phyloP scores from a whole-genome alignment of 176 grass and related monocot genomes.

The Musa troglodytarum region DNA sequence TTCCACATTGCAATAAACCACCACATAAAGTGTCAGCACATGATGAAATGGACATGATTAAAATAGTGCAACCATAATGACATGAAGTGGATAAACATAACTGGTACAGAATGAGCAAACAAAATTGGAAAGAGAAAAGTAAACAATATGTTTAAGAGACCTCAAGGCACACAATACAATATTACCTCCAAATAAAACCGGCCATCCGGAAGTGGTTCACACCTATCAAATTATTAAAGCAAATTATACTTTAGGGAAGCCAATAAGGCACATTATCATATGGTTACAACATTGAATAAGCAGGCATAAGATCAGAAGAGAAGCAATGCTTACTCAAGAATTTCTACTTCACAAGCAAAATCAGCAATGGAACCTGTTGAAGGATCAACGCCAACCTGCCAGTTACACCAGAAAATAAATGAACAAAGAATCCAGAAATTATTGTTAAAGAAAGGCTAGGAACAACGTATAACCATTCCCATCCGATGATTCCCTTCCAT shows the following conservation, averaged over 20 bases:
- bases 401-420: conserved; percentile 21
- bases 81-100: background rate
- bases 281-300: conserved; percentile 18
- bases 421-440: conserved; percentile 21
- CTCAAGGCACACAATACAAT: conserved; percentile 4
- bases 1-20: too few species aligned
- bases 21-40: too few species aligned
- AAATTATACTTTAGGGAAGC: background rate
- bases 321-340: conserved; percentile 68
- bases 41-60: too few species aligned
- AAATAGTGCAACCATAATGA: background rate
- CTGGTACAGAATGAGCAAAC: background rate
- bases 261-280: background rate
- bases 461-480: conserved; percentile 69
- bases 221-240: conserved; percentile 41
- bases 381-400: conserved; percentile 84
- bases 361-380: conserved; percentile 78
- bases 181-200: conserved; percentile 88
- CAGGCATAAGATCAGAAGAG: conserved; percentile 24
- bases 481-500: conserved; percentile 99
- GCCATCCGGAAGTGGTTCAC: conserved; percentile 89
- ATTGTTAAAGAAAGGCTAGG: background rate
- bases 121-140: background rate
- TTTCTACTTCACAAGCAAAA: conserved; percentile 96
- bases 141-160: background rate